phyloP scores from a whole-genome alignment of 2,329 filamentous ascomycete species.

The Phialophora tarda region DNA sequence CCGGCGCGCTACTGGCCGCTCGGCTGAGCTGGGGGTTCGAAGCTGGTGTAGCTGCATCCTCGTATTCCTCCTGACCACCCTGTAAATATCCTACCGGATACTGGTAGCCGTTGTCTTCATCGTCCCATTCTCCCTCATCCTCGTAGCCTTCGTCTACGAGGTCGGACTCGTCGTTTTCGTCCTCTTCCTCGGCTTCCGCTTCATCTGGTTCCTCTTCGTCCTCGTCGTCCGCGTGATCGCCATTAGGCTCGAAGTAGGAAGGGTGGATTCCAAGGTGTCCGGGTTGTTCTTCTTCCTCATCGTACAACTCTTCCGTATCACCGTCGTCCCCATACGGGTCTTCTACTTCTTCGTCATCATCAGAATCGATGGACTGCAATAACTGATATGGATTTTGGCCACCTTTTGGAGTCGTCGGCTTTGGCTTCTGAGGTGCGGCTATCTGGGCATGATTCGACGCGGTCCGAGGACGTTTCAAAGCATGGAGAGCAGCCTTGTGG shows the following conservation, averaged over 20 bases:
- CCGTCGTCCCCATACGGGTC: conserved; percentile 3
- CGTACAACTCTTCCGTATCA: conserved; percentile 12
- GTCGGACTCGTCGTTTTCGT: conserved; percentile 6
- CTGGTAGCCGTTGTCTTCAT: conserved; percentile 19
- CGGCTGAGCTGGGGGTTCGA: conserved; percentile 32
- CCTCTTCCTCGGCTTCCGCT: neutral
- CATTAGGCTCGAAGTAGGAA: neutral
- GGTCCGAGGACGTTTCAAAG: conserved; percentile 23
- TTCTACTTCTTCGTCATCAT: conserved; percentile 24
- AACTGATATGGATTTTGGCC: conserved; percentile 17
- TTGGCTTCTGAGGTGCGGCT: conserved; percentile 5
- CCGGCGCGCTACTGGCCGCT: conserved; percentile 33
- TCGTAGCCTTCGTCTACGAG: conserved; percentile 18
- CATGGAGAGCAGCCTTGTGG: neutral
- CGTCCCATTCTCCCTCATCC: conserved; percentile 21
- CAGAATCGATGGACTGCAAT: conserved; percentile 18
- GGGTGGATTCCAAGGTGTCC: conserved; percentile 4
- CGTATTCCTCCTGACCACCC: conserved; percentile 20
- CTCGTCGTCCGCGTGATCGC: conserved; percentile 16
- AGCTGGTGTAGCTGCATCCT: conserved; percentile 23
- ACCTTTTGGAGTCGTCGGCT: neutral
- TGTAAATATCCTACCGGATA: conserved; percentile 5
- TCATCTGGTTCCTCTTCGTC: conserved; percentile 14
- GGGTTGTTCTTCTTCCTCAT: conserved; percentile 16
- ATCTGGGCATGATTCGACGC: neutral